Conservation (phyloP, 1,284 basidiomycete genomes). For the Trametes hirsuta region DNA sequence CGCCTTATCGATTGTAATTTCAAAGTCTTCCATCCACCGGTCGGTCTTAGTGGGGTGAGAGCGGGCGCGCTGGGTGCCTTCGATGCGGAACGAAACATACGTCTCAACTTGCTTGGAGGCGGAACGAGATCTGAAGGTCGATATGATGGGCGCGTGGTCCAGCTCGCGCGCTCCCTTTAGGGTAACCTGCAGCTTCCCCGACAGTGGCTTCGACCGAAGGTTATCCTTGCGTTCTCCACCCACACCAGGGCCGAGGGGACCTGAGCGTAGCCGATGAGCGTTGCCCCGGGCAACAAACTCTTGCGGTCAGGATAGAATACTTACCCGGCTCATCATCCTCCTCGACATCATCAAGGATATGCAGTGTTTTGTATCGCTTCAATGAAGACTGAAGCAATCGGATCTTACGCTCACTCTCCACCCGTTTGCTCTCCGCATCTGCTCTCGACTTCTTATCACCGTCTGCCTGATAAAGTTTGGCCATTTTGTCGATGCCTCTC, state of each 20-base stretch:
- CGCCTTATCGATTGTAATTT: constrained; percentile 96
- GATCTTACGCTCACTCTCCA: constrained; percentile 97
- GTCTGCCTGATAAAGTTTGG: constrained; percentile 90
- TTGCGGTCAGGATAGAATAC: constrained; percentile 23
- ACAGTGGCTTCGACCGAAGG: constrained; percentile 88
- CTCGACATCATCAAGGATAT: constrained; percentile 89
- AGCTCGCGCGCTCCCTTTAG: constrained; percentile 91
- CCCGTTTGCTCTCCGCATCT: constrained; percentile 92
- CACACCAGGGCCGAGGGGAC: constrained; percentile 51
- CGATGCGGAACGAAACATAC: constrained; percentile 92
- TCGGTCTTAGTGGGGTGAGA: constrained; percentile 94
- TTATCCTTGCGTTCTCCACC: constrained; percentile 92
- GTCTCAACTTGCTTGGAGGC: constrained; percentile 88
- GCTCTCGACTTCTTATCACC: constrained; percentile 92
- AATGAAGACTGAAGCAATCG: constrained; percentile 90
- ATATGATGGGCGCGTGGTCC: constrained; percentile 85
- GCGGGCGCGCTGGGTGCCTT: constrained; percentile 91
- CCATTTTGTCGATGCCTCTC: constrained; percentile 99
- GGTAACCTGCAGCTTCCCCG: constrained; percentile 91
- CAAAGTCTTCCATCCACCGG: constrained; percentile 97
- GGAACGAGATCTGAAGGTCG: constrained; percentile 63
- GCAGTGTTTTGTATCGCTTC: constrained; percentile 95
- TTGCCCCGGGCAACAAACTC: constrained; percentile 3
- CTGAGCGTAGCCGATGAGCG: constrained; percentile 5
- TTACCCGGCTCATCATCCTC: constrained; percentile 69